Conservation (phyloP, 306 rosid genomes). For the Neltuma alba region DNA sequence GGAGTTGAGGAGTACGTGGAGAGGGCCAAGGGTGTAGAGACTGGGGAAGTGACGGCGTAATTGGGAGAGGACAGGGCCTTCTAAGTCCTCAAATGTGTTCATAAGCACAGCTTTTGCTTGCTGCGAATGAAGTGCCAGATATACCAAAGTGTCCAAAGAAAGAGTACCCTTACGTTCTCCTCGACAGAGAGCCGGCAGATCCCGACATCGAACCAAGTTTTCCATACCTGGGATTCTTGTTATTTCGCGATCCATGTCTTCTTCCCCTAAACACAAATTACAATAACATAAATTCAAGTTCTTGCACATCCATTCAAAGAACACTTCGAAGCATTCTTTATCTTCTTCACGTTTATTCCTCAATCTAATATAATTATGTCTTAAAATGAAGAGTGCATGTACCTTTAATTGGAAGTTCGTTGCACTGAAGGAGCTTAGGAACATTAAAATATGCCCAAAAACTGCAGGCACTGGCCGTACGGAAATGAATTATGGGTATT, state of each 20-base stretch:
- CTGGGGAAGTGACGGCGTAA: slow-evolving; percentile 35
- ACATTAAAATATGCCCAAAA: slow-evolving; percentile 48
- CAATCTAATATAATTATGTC: no score
- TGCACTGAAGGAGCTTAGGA: slow-evolving; percentile 37
- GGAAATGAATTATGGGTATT: slow-evolving; percentile 47
- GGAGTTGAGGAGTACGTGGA: slow-evolving; percentile 41
- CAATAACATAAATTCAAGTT: no score
- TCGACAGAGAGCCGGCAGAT: slow-evolving; percentile 52
- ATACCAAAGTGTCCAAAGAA: neutral
- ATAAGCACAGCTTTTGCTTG: slow-evolving; percentile 47
- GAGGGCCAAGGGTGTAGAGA: slow-evolving; percentile 56
- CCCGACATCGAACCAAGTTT: slow-evolving; percentile 51
- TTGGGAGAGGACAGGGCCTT: slow-evolving; percentile 42
- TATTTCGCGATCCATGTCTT: slow-evolving; percentile 61
- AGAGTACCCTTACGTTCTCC: no score
- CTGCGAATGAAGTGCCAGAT: slow-evolving; percentile 3
- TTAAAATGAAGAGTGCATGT: no score
- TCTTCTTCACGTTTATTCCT: no score
- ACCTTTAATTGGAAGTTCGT: slow-evolving; percentile 58
- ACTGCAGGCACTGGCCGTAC: slow-evolving; percentile 42
- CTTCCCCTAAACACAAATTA: slow-evolving; percentile 10
- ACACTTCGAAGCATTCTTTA: no score
- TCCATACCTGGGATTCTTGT: slow-evolving; percentile 51
- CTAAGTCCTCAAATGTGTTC: slow-evolving; percentile 70
- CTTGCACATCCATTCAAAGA: no score